Conservation (phyloP, 345 rosid genomes). For the Anastatica hierochuntica region DNA sequence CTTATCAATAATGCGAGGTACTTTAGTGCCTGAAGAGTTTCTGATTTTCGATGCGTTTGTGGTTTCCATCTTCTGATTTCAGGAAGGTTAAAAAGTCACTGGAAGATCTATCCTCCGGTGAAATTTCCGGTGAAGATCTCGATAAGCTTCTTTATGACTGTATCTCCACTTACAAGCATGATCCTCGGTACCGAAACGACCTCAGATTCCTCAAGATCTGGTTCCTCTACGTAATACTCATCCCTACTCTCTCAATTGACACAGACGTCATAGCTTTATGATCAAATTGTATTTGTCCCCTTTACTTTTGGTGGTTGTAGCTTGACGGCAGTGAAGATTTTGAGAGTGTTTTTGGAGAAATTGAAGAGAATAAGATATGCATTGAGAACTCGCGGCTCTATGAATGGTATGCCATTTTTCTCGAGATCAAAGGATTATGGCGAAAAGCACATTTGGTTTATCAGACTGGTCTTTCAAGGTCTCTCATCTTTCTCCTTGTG, state of each 20-base stretch:
- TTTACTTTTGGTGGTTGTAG: constrained; percentile 25
- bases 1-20: too few species aligned
- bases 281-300: not conserved
- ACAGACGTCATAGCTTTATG: too few species aligned
- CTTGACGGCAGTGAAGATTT: constrained; percentile 52
- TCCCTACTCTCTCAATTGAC: not conserved
- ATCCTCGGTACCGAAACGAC: constrained; percentile 53
- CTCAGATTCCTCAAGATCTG: constrained; percentile 90
- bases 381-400: constrained; percentile 43
- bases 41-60: not conserved
- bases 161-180: constrained; percentile 45
- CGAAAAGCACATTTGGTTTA: constrained; percentile 51
- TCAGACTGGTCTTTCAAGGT: constrained; percentile 71
- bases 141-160: constrained; percentile 42
- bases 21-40: too few species aligned
- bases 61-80: constrained; percentile 4
- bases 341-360: constrained; percentile 43
- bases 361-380: constrained; percentile 50
- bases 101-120: constrained; percentile 38
- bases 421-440: constrained; percentile 73
- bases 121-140: constrained; percentile 33
- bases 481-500: not conserved
- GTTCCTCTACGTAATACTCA: constrained; percentile 61
- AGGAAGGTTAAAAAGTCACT: constrained; percentile 47
- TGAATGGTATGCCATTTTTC: constrained; percentile 67